Evolutionary conservation across 192 early-diverging fungal species (phyloP).

Genomic region (Coemansia sp.): DNA sequence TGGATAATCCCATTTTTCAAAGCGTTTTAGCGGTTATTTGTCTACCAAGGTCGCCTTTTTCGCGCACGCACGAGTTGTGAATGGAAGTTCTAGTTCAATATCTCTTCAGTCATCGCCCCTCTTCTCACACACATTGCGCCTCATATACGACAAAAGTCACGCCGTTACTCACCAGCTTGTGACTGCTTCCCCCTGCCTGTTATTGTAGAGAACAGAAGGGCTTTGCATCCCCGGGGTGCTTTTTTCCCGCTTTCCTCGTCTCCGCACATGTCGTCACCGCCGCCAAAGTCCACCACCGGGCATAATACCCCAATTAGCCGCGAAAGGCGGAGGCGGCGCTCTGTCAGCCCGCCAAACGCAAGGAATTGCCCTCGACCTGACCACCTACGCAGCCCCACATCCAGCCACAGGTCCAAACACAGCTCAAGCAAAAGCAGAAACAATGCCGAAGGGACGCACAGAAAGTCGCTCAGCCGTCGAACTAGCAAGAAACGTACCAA

Average conservation of each 20-base stretch:
- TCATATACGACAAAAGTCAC: neutral
- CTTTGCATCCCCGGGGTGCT: too few species aligned
- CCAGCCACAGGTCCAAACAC: slow-evolving; percentile 4
- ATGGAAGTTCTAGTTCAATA: neutral
- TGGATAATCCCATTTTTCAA: slow-evolving; percentile 9
- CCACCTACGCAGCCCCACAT: slow-evolving; percentile 3
- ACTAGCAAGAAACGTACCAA: neutral
- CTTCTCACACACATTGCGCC: too few species aligned
- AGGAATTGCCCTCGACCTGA: slow-evolving; percentile 5
- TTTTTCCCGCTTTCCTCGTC: neutral
- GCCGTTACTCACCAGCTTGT: neutral
- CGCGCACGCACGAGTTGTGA: neutral
- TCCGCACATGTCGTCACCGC: slow-evolving; percentile 18
- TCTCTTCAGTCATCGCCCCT: neutral
- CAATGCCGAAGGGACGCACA: neutral
- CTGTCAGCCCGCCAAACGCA: slow-evolving; percentile 21
- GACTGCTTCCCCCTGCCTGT: neutral
- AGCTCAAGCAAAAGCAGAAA: neutral
- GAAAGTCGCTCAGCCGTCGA: neutral
- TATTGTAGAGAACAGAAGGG: neutral
- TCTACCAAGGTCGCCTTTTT: neutral
- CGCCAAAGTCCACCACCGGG: slow-evolving; percentile 1
- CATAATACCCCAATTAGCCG: slow-evolving; percentile 10
- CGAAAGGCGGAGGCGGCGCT: slow-evolving; percentile 16
- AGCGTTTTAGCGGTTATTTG: neutral